These are phyloP conservation scores for Syzygium grande DNA, from an alignment of 345 rosid species.

Conservation along the genomic window DNA sequence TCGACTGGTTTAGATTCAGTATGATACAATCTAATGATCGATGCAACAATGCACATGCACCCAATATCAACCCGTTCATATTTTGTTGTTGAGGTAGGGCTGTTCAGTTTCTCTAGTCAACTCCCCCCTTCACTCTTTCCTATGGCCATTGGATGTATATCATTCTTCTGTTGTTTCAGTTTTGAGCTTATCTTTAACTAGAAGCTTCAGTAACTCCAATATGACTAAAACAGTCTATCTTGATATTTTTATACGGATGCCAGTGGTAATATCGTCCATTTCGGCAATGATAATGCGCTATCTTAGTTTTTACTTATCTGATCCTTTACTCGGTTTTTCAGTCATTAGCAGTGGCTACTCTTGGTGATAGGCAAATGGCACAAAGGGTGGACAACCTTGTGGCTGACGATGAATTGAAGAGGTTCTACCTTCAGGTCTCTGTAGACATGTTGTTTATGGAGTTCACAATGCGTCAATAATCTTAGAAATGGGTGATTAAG, in stretches of 20 bases:
- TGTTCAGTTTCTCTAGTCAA: not conserved
- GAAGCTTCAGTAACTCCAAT: not conserved
- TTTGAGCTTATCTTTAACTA: not conserved
- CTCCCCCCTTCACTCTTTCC: not conserved
- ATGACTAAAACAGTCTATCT: not conserved
- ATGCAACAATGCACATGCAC: not conserved
- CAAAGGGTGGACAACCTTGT: constrained; percentile 89
- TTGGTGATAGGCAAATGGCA: constrained; percentile 97
- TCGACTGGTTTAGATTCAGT: not conserved
- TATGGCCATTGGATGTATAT: not conserved
- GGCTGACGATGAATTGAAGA: constrained; percentile 77
- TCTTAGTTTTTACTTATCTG: not conserved
- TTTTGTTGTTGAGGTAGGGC: not conserved
- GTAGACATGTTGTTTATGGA: constrained; percentile 3
- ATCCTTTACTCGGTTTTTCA: constrained; percentile 10
- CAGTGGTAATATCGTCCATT: not conserved
- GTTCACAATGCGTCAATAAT: constrained; percentile 7
- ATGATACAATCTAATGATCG: not conserved
- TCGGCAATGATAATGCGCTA: not conserved
- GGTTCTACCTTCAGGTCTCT: constrained; percentile 94
- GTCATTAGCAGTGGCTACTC: constrained; percentile 95
- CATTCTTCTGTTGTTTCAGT: not conserved
- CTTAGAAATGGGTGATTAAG: not conserved
- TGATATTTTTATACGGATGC: not conserved
- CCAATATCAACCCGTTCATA: not conserved